Conservation (phyloP, 495 filamentous ascomycete species). For the Penicillium ucsense region DNA sequence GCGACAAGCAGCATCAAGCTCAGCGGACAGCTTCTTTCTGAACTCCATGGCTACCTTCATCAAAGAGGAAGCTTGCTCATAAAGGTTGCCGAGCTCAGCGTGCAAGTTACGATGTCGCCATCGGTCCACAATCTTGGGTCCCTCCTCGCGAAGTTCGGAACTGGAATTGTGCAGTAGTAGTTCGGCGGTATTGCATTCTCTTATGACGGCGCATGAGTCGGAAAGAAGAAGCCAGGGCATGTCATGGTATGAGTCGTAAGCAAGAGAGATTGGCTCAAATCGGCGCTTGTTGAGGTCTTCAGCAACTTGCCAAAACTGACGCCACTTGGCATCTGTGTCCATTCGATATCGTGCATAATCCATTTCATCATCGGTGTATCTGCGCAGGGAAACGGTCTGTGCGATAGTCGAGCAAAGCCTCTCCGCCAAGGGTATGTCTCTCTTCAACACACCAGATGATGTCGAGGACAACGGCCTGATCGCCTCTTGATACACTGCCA, state of each 20-base stretch:
- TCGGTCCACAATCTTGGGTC: slow-evolving; percentile 30
- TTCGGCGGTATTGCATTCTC: slow-evolving; percentile 72
- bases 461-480: slow-evolving; percentile 30
- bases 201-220: slow-evolving; percentile 66
- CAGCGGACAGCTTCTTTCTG: slow-evolving; percentile 46
- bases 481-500: slow-evolving; percentile 62
- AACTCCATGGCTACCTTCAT: slow-evolving; percentile 53
- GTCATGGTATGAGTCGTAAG: slow-evolving; percentile 56
- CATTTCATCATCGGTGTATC: slow-evolving; percentile 50
- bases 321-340: slow-evolving; percentile 76
- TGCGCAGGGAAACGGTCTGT: slow-evolving; percentile 50
- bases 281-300: slow-evolving; percentile 78
- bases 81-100: slow-evolving; percentile 28
- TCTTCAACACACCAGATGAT: slow-evolving; percentile 22
- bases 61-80: slow-evolving; percentile 35
- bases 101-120: slow-evolving; percentile 35
- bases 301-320: slow-evolving; percentile 74
- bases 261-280: slow-evolving; percentile 66
- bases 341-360: slow-evolving; percentile 62
- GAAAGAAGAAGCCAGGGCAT: slow-evolving; percentile 77
- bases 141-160: slow-evolving; percentile 21
- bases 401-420: slow-evolving; percentile 62
- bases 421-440: slow-evolving; percentile 48
- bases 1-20: slow-evolving; percentile 49
- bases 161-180: slow-evolving; percentile 42